Conservation (phyloP, 352 stramenopile species). For the Phytophthora sp. region DNA sequence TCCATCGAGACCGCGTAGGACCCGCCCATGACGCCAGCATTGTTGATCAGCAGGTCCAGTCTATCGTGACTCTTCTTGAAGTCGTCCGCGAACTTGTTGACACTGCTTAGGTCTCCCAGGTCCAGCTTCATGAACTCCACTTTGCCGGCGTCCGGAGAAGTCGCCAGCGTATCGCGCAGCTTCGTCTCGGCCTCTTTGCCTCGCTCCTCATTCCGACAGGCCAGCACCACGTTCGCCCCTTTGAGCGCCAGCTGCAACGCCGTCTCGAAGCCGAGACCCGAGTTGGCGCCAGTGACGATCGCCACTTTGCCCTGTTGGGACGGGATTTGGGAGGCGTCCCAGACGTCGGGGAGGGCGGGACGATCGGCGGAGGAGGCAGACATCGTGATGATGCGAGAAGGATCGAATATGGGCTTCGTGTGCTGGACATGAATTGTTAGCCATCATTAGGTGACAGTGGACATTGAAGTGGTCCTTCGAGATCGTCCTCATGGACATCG, state of each 20-base stretch:
- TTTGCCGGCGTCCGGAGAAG: not conserved
- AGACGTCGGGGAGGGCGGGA: constrained; percentile 4
- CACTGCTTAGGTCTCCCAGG: constrained; percentile 41
- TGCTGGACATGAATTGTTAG: not conserved
- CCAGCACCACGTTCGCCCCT: constrained; percentile 39
- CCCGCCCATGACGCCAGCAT: constrained; percentile 61
- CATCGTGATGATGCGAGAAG: not conserved
- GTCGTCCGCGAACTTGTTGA: constrained; percentile 35
- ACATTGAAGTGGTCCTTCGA: too few species aligned
- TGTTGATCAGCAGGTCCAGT: constrained; percentile 73
- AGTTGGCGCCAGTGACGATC: constrained; percentile 44
- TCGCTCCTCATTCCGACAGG: constrained; percentile 28
- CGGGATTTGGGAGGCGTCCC: constrained; percentile 33
- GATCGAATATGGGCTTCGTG: not conserved
- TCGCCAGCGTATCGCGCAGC: constrained; percentile 24
- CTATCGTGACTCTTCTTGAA: constrained; percentile 30
- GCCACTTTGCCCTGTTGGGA: constrained; percentile 33
- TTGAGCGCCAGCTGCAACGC: constrained; percentile 34
- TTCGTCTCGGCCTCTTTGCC: constrained; percentile 18
- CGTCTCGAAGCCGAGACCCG: constrained; percentile 41
- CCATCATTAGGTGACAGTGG: constrained; percentile 5
- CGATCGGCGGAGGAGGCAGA: not conserved
- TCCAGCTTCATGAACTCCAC: constrained; percentile 59
- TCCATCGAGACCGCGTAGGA: constrained; percentile 39
- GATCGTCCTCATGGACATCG: too few species aligned